Evolutionary conservation across 176 grass and related monocot species (phyloP).

Genomic region (Avena insularis): DNA sequence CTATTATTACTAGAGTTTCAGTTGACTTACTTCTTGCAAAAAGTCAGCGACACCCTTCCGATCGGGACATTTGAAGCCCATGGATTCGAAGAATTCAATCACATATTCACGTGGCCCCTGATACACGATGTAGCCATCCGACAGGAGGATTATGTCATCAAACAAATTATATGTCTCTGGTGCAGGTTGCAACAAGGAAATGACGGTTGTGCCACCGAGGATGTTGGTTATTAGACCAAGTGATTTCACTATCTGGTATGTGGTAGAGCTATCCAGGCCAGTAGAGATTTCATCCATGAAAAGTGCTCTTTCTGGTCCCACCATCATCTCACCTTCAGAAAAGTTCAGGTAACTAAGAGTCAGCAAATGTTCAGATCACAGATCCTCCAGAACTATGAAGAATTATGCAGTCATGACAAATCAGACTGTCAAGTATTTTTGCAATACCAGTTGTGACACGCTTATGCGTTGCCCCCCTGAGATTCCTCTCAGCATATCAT

Average conservation of each 20-base stretch:
- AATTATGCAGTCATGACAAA: too few species aligned
- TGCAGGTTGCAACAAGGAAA: conserved; percentile 68
- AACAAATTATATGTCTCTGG: conserved; percentile 70
- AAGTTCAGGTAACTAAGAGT: conserved; percentile 23
- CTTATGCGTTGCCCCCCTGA: conserved; percentile 66
- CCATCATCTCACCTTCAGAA: conserved; percentile 70
- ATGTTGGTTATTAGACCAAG: conserved; percentile 58
- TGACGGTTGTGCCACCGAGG: conserved; percentile 59
- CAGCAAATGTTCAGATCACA: neutral
- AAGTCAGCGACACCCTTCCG: conserved; percentile 74
- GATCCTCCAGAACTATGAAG: neutral
- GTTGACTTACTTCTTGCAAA: conserved; percentile 58
- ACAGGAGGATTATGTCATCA: conserved; percentile 69
- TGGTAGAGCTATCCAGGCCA: conserved; percentile 72
- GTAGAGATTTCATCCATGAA: conserved; percentile 87
- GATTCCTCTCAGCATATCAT: conserved; percentile 72
- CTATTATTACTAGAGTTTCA: neutral
- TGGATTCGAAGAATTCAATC: conserved; percentile 67
- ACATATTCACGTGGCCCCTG: conserved; percentile 68
- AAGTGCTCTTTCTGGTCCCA: conserved; percentile 59
- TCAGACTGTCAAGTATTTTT: neutral
- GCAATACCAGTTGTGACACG: conserved; percentile 63
- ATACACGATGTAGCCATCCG: conserved; percentile 72
- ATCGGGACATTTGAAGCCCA: conserved; percentile 69
- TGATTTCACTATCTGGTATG: conserved; percentile 72